Evolutionary conservation across 306 rosid species (phyloP).

Genomic region (Pachyrhizus erosus): DNA sequence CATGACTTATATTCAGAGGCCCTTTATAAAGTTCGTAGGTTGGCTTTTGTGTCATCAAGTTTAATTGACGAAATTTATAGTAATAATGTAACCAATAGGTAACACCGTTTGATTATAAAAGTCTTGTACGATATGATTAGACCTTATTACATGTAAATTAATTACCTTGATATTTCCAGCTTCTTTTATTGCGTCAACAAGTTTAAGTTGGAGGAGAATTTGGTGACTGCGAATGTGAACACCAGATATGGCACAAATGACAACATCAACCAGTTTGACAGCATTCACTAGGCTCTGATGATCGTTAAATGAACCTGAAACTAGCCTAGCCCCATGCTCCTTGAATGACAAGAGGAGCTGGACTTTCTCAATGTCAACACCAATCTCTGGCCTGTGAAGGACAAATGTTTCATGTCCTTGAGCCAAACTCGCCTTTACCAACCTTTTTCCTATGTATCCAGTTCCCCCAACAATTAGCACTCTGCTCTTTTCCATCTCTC

Average conservation of each 20-base stretch:
- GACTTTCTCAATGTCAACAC: slow-evolving; percentile 73
- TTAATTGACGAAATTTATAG: background rate
- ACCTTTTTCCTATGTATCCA: slow-evolving; percentile 79
- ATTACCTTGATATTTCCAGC: slow-evolving; percentile 76
- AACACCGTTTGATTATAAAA: background rate
- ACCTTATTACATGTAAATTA: background rate
- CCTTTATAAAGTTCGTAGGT: background rate
- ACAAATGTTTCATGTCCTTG: slow-evolving; percentile 68
- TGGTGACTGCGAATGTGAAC: slow-evolving; percentile 74
- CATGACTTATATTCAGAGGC: background rate
- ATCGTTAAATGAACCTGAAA: slow-evolving; percentile 58
- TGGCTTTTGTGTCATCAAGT: background rate
- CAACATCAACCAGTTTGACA: slow-evolving; percentile 71
- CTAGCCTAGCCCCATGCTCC: slow-evolving; percentile 64
- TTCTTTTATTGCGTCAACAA: slow-evolving; percentile 71
- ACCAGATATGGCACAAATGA: slow-evolving; percentile 74
- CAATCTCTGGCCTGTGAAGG: slow-evolving; percentile 68
- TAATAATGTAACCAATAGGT: too few species aligned
- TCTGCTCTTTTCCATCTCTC: slow-evolving; percentile 52
- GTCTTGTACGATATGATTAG: background rate
- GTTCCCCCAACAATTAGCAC: slow-evolving; percentile 82
- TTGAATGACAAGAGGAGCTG: slow-evolving; percentile 70
- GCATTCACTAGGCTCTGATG: slow-evolving; percentile 65
- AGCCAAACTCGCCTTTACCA: slow-evolving; percentile 69
- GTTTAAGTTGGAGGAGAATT: slow-evolving; percentile 74